Conservation (phyloP, 176 grass and related monocot species). For the Neostapfia colusana region DNA sequence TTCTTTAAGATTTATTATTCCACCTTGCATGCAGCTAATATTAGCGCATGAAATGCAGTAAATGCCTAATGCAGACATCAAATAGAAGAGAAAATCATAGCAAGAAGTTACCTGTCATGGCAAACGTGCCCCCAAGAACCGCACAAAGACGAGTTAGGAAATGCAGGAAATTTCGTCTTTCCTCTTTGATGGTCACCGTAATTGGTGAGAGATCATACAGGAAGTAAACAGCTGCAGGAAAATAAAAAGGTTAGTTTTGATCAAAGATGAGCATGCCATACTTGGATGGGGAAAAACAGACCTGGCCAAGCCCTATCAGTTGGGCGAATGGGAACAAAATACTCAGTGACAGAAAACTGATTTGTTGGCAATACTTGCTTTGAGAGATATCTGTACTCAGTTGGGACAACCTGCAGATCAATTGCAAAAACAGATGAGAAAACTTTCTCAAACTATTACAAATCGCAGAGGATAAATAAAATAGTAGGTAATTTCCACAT, state of each 20-base stretch:
- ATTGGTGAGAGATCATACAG: constrained; percentile 98
- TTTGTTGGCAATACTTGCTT: constrained; percentile 90
- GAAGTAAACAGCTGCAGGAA: constrained; percentile 81
- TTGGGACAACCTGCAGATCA: constrained; percentile 84
- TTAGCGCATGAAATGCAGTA: neutral
- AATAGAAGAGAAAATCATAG: neutral
- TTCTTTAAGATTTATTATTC: neutral
- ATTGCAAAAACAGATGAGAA: constrained; percentile 29
- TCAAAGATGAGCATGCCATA: constrained; percentile 17
- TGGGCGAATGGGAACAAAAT: constrained; percentile 71
- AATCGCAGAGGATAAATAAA: neutral
- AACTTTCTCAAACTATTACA: neutral
- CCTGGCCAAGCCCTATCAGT: constrained; percentile 91
- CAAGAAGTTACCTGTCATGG: constrained; percentile 74
- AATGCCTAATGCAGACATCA: neutral
- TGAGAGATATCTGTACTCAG: constrained; percentile 92
- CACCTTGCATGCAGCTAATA: neutral
- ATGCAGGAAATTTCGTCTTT: constrained; percentile 91
- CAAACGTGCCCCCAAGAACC: constrained; percentile 98
- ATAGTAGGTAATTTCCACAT: constrained; percentile 12
- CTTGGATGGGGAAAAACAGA: constrained; percentile 2
- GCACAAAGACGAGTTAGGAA: constrained; percentile 93
- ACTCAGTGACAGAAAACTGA: constrained; percentile 98
- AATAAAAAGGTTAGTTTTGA: constrained; percentile 30
- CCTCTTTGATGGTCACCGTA: constrained; percentile 96